Base-by-base conservation (phyloP, 495 filamentous ascomycete genomes). In the Hypoxylon fuscum region DNA sequence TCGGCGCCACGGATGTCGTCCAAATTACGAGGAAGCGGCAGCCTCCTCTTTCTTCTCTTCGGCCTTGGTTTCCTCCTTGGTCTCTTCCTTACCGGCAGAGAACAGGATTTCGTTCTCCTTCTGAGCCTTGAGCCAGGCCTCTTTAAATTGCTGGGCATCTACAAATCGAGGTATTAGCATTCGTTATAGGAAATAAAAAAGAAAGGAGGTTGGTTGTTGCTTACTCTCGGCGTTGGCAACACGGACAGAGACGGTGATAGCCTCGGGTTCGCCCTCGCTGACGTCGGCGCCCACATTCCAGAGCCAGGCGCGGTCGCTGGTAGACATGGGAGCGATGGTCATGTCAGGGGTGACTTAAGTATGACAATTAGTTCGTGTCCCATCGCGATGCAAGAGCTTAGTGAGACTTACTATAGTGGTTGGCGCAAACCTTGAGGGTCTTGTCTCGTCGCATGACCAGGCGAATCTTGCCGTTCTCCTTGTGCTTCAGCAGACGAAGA, bases 361-460 rank as follows among this genome's bases (percentile, higher is more conserved):
- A 25, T 8, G 21, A 50, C 42, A n/a, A 43, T 52, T 55, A 71
- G 47, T 34, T 49, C 3, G 9, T 14, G 10, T 2, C 25, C 37
- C 38, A 11, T 14, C 9, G 8, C 5, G 1, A 18, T 34, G n/a
- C 25, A 34, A 21, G 41, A 15, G 12, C 44, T 25, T 29, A 5
- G 11, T 40, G 23, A 7, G 5, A 76, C 91, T 73, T 89, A 98
- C 95, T 89, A 78, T 99, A 99, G 83, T 99, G 96, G 81, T 99
- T 99, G 72, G 96, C 96, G 88, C 96, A 99, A 78, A 98, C 95
- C 83, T 99, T 99, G 79, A 97, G 86, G 64, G 96, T 98, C 89
- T 97, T 97, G 80, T 99, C 96, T 72, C 96, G 84, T 77, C 96
- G 88, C 96, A 99, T 99, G 68, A 99, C 95, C 62, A 99, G 83